These are phyloP conservation scores for Bonia amplexicaulis DNA, from an alignment of 176 grass and related monocot genomes.

Conservation along the genomic window DNA sequence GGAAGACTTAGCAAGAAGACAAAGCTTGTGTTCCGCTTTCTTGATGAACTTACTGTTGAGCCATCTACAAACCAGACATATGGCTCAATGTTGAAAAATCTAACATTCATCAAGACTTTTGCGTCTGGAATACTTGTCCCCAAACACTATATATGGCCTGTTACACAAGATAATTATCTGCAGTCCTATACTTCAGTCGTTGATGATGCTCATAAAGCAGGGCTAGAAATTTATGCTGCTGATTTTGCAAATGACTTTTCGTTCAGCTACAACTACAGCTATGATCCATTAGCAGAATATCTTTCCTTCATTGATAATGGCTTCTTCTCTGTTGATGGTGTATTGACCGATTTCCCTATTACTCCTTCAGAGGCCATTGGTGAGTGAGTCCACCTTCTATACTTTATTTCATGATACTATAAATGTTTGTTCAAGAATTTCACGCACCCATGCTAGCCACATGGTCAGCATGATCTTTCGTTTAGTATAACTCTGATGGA, in stretches of 20 bases:
- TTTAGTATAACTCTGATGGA: not conserved
- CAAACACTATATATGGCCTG: conserved; percentile 70
- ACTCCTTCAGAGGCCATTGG: conserved; percentile 64
- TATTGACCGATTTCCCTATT: conserved; percentile 77
- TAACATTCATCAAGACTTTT: conserved; percentile 77
- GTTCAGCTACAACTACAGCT: conserved; percentile 94
- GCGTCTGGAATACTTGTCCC: conserved; percentile 91
- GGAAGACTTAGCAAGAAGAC: conserved; percentile 54
- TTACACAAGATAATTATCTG: conserved; percentile 74
- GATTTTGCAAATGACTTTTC: conserved; percentile 66
- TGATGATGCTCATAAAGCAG: conserved; percentile 70
- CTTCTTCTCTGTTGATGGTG: conserved; percentile 72
- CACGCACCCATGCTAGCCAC: not conserved
- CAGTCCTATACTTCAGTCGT: conserved; percentile 43
- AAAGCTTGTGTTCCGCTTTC: conserved; percentile 84
- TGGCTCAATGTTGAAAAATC: conserved; percentile 49
- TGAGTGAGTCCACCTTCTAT: conserved; percentile 46
- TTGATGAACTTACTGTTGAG: conserved; percentile 36
- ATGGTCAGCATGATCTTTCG: not conserved
- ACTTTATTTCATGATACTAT: not conserved
- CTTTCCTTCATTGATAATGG: conserved; percentile 68
- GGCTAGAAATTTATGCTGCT: conserved; percentile 74
- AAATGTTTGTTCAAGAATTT: not conserved
- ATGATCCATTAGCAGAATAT: conserved; percentile 71
- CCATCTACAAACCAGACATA: conserved; percentile 83